phyloP scores from a whole-genome alignment of 352 stramenopile species.

The Paralagenidium karlingii region DNA sequence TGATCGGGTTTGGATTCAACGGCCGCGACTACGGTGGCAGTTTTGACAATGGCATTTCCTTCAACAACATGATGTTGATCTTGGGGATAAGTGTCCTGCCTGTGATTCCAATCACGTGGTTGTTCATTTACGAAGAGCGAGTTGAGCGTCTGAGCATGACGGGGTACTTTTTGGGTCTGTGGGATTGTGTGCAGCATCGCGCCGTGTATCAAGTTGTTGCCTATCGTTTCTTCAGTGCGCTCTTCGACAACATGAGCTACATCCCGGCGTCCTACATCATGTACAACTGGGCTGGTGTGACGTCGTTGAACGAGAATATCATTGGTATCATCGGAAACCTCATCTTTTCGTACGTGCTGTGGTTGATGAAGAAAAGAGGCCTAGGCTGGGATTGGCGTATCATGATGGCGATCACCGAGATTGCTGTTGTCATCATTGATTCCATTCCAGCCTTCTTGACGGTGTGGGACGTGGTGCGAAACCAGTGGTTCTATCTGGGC shows the following conservation, averaged over 20 bases:
- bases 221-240: conserved; percentile 53
- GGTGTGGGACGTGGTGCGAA: conserved; percentile 45
- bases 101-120: conserved; percentile 17
- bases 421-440: conserved; percentile 32
- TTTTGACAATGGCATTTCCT: conserved; percentile 34
- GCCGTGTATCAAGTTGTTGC: conserved; percentile 58
- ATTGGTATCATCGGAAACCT: conserved; percentile 31
- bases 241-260: conserved; percentile 39
- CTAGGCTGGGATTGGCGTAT: conserved; percentile 43
- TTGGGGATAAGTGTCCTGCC: conserved; percentile 15
- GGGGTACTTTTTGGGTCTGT: conserved; percentile 39
- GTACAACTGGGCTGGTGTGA: conserved; percentile 43
- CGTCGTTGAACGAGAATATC: conserved; percentile 40
- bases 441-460: conserved; percentile 27
- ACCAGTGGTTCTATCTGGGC: conserved; percentile 58
- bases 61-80: conserved; percentile 40
- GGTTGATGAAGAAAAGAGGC: conserved; percentile 43
- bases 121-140: conserved; percentile 32
- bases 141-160: conserved; percentile 14
- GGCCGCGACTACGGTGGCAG: conserved; percentile 41
- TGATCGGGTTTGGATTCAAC: conserved; percentile 43
- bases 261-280: conserved; percentile 37
- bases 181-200: conserved; percentile 52
- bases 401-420: conserved; percentile 29
- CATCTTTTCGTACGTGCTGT: conserved; percentile 31